A percentile compares a stretch with the other conserved stretches of the same genome.
Conservation (phyloP, 2,329 filamentous ascomycete genomes). For the Pseudogymnoascus sp. region DNA sequence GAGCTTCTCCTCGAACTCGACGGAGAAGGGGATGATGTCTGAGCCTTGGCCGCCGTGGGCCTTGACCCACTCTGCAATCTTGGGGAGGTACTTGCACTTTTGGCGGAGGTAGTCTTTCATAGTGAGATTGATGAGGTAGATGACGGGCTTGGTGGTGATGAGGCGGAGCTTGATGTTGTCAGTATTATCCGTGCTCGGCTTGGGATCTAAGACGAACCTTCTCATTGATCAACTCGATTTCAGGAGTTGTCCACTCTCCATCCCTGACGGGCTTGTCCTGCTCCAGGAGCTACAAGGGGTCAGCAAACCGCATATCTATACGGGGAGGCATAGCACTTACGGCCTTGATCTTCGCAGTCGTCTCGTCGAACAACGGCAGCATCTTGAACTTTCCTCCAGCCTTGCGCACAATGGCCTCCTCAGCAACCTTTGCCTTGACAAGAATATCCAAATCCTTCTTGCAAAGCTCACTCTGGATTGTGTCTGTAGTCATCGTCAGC, state of each 20-base stretch:
- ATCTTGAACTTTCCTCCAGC: conserved; percentile 39
- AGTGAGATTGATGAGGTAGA: conserved; percentile 39
- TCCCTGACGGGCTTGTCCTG: conserved; percentile 35
- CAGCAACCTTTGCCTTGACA: conserved; percentile 32
- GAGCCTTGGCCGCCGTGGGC: conserved; percentile 34
- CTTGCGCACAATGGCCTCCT: conserved; percentile 34
- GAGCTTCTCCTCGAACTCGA: conserved; percentile 39
- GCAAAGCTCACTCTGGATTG: conserved; percentile 33
- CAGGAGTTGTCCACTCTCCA: conserved; percentile 35
- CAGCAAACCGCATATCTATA: not conserved
- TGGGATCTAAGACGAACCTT: conserved; percentile 26
- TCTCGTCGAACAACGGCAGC: conserved; percentile 37
- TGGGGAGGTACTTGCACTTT: conserved; percentile 38
- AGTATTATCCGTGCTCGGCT: not conserved
- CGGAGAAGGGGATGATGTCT: conserved; percentile 37
- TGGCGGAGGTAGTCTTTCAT: conserved; percentile 41
- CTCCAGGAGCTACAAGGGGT: conserved; percentile 29
- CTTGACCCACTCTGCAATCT: conserved; percentile 38
- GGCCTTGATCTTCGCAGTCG: conserved; percentile 33
- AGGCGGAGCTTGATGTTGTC: conserved; percentile 25
- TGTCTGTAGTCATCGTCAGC: conserved; percentile 23
- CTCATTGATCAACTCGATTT: conserved; percentile 38
- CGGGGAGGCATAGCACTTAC: conserved; percentile 16
- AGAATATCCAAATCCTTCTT: conserved; percentile 38
- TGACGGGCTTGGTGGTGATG: conserved; percentile 38